Conservation (phyloP, 805 yeast genomes). For the Lipomyces yamadae region DNA sequence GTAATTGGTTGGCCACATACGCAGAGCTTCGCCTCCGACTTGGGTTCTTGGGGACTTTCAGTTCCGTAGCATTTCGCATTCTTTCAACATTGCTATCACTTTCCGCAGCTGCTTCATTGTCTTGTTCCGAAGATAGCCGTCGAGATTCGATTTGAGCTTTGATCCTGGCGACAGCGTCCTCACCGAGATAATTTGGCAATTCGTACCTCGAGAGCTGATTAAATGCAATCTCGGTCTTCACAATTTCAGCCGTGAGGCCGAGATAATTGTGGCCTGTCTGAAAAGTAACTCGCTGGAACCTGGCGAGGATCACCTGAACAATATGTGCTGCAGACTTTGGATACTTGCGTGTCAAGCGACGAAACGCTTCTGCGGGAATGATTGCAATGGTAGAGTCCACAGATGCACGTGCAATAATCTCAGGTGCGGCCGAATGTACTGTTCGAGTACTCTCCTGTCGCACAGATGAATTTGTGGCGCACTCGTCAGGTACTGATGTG, state of each 20-base stretch:
- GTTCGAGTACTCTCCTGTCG: not conserved
- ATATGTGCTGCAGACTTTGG: conserved; percentile 93
- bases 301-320: conserved; percentile 86
- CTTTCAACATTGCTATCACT: not conserved
- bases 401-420: conserved; percentile 74
- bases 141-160: conserved; percentile 36
- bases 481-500: not conserved
- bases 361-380: conserved; percentile 84
- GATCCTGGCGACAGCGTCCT: conserved; percentile 57
- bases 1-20: not conserved
- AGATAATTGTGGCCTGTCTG: conserved; percentile 86
- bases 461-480: not conserved
- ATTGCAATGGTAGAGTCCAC: conserved; percentile 84
- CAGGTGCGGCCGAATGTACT: conserved; percentile 26
- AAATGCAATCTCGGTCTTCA: conserved; percentile 67
- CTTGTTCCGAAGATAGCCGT: conserved; percentile 2
- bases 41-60: not conserved
- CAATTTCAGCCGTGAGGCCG: conserved; percentile 80
- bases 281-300: conserved; percentile 87
- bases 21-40: conserved; percentile 2
- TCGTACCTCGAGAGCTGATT: conserved; percentile 56
- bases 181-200: conserved; percentile 68
- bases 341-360: conserved; percentile 68
- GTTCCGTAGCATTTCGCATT: not conserved
- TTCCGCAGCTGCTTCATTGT: not conserved